phyloP scores from a whole-genome alignment of 202 grass and related monocot genomes.

The Cymbopogon flexuosus region DNA sequence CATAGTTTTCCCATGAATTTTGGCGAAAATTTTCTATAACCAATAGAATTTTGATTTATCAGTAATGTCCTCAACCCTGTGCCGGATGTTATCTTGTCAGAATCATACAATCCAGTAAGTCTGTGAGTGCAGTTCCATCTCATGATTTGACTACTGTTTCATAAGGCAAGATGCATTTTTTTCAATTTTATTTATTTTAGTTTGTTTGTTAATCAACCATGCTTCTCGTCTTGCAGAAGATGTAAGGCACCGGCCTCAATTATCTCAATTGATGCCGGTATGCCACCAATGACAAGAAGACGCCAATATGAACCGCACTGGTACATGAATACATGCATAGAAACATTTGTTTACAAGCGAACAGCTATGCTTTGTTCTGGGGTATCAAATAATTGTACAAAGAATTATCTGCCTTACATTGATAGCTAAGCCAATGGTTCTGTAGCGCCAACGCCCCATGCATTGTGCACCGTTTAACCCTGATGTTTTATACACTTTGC shows the following conservation, averaged over 20 bases:
- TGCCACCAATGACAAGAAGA: not conserved
- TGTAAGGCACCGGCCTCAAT: slow-evolving; percentile 40
- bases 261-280: not conserved
- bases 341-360: not conserved
- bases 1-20: not conserved
- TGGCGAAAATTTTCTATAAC: too few species aligned
- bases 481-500: slow-evolving; percentile 4
- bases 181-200: not conserved
- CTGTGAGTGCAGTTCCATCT: too few species aligned
- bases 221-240: not conserved
- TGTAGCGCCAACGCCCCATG: not conserved
- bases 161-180: not conserved
- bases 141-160: not conserved
- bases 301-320: not conserved
- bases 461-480: not conserved
- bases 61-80: too few species aligned
- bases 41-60: too few species aligned
- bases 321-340: not conserved
- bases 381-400: slow-evolving; percentile 28
- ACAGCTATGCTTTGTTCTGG: not conserved
- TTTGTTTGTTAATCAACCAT: not conserved
- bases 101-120: too few species aligned
- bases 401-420: not conserved
- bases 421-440: not conserved
- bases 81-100: too few species aligned